These are phyloP conservation scores for Herpetomonas samuelpessoai DNA, from an alignment of 208 protist species.

Conservation along the genomic window DNA sequence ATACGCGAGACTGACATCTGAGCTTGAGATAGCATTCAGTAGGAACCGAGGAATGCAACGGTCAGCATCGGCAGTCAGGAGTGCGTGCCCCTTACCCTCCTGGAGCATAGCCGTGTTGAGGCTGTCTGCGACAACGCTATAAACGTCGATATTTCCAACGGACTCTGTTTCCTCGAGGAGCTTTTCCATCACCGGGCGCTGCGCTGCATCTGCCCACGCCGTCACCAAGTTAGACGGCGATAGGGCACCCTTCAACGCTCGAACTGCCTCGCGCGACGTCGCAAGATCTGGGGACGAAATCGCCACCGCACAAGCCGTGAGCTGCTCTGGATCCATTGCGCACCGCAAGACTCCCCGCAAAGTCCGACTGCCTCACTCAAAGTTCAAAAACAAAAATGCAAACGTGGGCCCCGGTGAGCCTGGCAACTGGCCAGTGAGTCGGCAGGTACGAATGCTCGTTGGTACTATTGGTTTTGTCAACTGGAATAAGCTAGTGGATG, in stretches of 20 bases:
- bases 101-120: constrained; percentile 26
- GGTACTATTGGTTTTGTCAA: too few species aligned
- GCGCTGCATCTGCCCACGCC: constrained; percentile 12
- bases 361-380: too few species aligned
- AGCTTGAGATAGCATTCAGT: constrained; percentile 14
- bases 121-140: constrained; percentile 25
- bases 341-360: background rate
- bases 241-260: constrained; percentile 20
- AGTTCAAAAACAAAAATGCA: too few species aligned
- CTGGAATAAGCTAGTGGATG: too few species aligned
- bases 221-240: constrained; percentile 15
- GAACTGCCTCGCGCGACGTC: constrained; percentile 23
- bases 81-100: background rate
- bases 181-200: background rate
- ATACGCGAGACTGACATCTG: constrained; percentile 21
- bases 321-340: constrained; percentile 19
- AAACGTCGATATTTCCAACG: constrained; percentile 46
- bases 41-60: constrained; percentile 43
- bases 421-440: too few species aligned
- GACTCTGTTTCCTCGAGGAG: constrained; percentile 44
- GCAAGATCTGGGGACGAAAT: constrained; percentile 39
- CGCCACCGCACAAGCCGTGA: constrained; percentile 20
- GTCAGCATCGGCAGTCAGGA: constrained; percentile 25
- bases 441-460: too few species aligned
- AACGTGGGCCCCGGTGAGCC: too few species aligned